Conservation (phyloP, 768 basidiomycete genomes). For the Nidula microcarpa region DNA sequence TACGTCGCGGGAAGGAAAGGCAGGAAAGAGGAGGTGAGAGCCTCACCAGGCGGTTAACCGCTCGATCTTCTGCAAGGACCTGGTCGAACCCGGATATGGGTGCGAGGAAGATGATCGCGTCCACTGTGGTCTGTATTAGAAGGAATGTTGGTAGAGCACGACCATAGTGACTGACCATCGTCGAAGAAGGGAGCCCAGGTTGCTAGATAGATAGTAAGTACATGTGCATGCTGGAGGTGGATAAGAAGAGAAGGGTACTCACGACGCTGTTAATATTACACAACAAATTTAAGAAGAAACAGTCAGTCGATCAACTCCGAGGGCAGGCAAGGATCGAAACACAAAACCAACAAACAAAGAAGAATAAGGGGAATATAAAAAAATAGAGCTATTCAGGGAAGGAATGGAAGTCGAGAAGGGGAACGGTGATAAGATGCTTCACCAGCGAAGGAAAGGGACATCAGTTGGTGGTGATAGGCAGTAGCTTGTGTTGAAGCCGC, state of each 20-base stretch:
- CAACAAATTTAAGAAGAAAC: neutral
- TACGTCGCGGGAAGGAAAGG: neutral
- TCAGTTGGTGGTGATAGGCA: no score
- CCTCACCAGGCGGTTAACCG: slow-evolving; percentile 56
- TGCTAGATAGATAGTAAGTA: no score
- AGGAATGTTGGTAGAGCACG: no score
- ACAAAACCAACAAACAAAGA: no score
- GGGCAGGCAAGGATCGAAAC: neutral
- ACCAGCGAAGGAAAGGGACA: no score
- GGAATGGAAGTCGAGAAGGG: no score
- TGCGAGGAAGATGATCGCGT: slow-evolving; percentile 76
- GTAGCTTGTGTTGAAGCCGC: no score
- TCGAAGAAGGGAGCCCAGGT: slow-evolving; percentile 75
- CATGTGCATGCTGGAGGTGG: no score
- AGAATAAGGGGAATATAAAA: neutral
- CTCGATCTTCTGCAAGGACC: slow-evolving; percentile 59
- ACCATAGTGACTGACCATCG: slow-evolving; percentile 32
- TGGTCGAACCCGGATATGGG: slow-evolving; percentile 76
- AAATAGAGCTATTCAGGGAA: neutral
- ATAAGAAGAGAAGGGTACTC: slow-evolving; percentile 13
- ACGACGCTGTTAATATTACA: slow-evolving; percentile 37
- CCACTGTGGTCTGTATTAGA: slow-evolving; percentile 38
- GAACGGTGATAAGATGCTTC: no score
- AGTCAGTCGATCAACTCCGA: neutral
- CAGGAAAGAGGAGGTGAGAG: neutral